phyloP scores from a whole-genome alignment of 2,329 filamentous ascomycete genomes.

The Colletotrichum sp. region DNA sequence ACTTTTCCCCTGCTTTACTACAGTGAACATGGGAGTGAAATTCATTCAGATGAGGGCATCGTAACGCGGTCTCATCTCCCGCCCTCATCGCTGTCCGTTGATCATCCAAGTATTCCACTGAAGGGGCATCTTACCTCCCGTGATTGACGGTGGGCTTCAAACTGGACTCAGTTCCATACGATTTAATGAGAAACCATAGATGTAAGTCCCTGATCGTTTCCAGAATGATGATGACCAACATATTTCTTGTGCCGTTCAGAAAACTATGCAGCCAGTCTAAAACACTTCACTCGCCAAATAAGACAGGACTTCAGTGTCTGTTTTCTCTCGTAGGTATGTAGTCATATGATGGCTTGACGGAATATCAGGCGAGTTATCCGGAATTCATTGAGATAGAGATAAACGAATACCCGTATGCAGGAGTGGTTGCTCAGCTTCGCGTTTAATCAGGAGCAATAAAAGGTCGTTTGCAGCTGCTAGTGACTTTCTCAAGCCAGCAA shows the following conservation, averaged over 20 bases:
- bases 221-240: no score
- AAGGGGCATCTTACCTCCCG: neutral
- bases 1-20: neutral
- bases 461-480: neutral
- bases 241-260: no score
- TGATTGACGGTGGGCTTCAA: neutral
- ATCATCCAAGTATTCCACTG: neutral
- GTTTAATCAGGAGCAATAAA: neutral
- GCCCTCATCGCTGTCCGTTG: neutral
- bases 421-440: neutral
- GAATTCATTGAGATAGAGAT: neutral
- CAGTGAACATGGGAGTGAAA: neutral
- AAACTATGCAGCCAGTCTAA: neutral
- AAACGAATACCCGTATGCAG: neutral
- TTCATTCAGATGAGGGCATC: neutral
- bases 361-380: no score
- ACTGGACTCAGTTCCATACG: neutral
- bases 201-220: no score
- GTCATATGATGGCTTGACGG: neutral
- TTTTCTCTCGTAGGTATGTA: neutral
- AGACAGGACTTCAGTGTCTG: neutral
- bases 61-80: rapidly evolving
- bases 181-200: no score
- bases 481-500: neutral
- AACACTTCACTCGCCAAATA: rapidly evolving